Evolutionary conservation across 805 yeast species (phyloP).

Genomic region (Tetrapisispora iriomotensis): DNA sequence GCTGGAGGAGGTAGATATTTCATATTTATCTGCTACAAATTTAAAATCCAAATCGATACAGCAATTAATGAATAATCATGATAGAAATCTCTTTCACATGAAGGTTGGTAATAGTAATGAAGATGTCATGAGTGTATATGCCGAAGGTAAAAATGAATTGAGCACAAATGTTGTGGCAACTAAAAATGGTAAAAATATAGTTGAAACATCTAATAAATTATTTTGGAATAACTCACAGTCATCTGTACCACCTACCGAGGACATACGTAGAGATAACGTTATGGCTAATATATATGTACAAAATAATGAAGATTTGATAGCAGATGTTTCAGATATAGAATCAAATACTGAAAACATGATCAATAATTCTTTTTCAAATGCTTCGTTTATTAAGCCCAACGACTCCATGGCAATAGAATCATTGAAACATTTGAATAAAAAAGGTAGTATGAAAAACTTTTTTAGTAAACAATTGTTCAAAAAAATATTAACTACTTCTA

Average conservation of each 20-base stretch:
- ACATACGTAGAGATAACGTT: conserved; percentile 17
- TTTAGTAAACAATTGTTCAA: conserved; percentile 17
- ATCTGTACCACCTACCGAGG: conserved; percentile 18
- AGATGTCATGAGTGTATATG: background rate
- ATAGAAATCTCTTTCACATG: conserved; percentile 36
- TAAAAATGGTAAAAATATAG: background rate
- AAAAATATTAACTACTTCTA: conserved; percentile 5
- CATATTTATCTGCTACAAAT: conserved; percentile 37
- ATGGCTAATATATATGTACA: conserved; percentile 14
- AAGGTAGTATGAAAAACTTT: conserved; percentile 15
- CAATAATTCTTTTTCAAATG: background rate
- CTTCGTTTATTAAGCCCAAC: background rate
- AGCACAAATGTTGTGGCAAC: background rate
- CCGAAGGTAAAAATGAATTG: background rate
- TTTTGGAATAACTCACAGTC: conserved; percentile 23
- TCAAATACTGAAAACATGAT: background rate
- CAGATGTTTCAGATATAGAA: background rate
- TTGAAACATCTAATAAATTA: conserved; percentile 8
- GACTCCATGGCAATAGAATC: conserved; percentile 21
- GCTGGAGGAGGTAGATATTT: conserved; percentile 51
- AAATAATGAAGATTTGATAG: background rate
- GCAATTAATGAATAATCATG: conserved; percentile 63
- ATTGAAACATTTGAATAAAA: conserved; percentile 18
- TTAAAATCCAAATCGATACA: conserved; percentile 32
- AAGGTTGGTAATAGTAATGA: background rate